A percentile compares a stretch with the other conserved stretches of the same genome.
Conservation (phyloP, 208 protist genomes). For the Acanthamoeba sp. region DNA sequence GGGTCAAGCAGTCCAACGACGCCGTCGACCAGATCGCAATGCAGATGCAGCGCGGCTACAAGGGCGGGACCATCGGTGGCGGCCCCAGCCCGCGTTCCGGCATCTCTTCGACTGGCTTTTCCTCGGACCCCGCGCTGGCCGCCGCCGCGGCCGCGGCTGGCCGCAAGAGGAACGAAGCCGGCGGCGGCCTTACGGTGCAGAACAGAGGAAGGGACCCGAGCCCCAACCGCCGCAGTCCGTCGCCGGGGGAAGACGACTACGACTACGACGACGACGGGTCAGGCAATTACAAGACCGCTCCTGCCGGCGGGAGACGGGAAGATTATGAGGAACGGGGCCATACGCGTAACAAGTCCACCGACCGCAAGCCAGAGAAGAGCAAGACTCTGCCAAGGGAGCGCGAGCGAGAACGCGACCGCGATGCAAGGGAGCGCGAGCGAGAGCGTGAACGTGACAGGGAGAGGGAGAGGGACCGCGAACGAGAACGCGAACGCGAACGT, state of each 20-base stretch:
- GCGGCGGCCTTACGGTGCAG: background rate
- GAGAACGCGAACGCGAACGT: background rate
- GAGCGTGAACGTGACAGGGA: too few relatives aligned
- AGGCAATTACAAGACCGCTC: too few relatives aligned
- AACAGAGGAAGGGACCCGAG: background rate
- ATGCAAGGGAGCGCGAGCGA: too few relatives aligned
- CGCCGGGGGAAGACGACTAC: background rate
- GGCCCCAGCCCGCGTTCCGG: background rate
- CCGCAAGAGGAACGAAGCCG: background rate
- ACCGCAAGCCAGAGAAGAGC: background rate
- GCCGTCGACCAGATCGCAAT: background rate
- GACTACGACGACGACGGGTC: background rate
- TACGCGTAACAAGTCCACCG: background rate
- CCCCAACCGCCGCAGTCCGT: background rate
- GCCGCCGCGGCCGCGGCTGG: background rate
- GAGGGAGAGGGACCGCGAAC: too few relatives aligned
- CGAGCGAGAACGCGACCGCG: too few relatives aligned
- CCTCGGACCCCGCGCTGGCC: background rate
- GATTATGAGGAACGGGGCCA: background rate
- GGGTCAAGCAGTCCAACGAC: constrained; percentile 3
- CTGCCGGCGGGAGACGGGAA: too few relatives aligned
- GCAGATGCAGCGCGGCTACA: background rate
- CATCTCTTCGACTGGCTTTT: too few relatives aligned
- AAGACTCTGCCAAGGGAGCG: too few relatives aligned
- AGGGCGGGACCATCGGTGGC: background rate